phyloP scores from a whole-genome alignment of 1,139 yeast species.

The Scheffersomyces titani region DNA sequence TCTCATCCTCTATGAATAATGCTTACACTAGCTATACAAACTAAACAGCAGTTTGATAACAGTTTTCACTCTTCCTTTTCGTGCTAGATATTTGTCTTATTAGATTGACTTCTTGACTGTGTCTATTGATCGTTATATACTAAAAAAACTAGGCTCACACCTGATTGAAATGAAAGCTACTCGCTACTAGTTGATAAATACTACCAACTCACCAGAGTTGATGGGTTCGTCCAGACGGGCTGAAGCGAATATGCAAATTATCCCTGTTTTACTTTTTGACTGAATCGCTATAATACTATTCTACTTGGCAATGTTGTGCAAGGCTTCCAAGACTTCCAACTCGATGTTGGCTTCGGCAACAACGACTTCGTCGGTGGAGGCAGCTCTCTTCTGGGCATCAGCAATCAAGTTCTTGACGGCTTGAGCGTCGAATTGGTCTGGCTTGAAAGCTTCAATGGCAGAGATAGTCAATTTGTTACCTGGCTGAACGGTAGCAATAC shows the following conservation, averaged over 20 bases:
- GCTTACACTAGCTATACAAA: no score
- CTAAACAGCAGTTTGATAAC: background rate
- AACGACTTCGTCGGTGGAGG: slow-evolving; percentile 81
- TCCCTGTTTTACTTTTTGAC: background rate
- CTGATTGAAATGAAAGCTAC: background rate
- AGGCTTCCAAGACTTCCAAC: slow-evolving; percentile 94
- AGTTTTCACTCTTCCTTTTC: background rate
- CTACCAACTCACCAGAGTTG: background rate
- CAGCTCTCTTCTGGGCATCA: slow-evolving; percentile 92
- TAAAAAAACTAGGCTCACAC: background rate
- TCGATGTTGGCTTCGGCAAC: slow-evolving; percentile 96
- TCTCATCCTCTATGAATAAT: no score
- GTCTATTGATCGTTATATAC: background rate
- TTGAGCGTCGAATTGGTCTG: slow-evolving; percentile 83
- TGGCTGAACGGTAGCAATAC: slow-evolving; percentile 96
- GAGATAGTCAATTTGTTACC: slow-evolving; percentile 88
- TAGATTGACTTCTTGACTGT: background rate
- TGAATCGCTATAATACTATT: background rate
- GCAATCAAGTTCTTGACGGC: slow-evolving; percentile 80
- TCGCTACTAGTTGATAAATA: background rate
- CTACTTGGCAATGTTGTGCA: slow-evolving; percentile 85
- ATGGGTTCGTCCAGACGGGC: background rate
- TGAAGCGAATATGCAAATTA: background rate
- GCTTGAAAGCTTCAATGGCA: slow-evolving; percentile 94
- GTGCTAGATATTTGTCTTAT: background rate